Evolutionary conservation across 805 yeast species (phyloP).

Genomic region (Zygotorulaspora florentina): DNA sequence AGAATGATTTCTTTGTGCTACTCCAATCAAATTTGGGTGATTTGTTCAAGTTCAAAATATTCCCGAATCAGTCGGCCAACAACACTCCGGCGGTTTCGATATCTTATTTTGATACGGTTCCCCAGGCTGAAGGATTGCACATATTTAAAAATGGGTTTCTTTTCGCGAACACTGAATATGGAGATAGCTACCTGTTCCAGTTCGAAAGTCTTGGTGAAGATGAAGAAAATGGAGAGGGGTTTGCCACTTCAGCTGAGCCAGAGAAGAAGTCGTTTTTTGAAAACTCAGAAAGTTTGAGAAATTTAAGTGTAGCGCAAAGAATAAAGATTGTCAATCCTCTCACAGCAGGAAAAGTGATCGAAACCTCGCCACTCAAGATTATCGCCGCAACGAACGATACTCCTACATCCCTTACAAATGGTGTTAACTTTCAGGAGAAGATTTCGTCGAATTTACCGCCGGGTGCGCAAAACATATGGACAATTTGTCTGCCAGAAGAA

Average conservation of each 20-base stretch:
- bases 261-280: slow-evolving; percentile 29
- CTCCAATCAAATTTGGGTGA: slow-evolving; percentile 73
- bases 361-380: slow-evolving; percentile 27
- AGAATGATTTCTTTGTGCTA: slow-evolving; percentile 57
- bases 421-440: slow-evolving; percentile 55
- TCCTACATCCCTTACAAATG: slow-evolving; percentile 49
- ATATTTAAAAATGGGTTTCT: slow-evolving; percentile 74
- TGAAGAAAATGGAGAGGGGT: slow-evolving; percentile 35
- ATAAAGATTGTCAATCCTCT: slow-evolving; percentile 49
- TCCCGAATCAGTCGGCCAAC: slow-evolving; percentile 37
- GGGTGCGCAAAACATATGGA: slow-evolving; percentile 57
- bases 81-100: slow-evolving; percentile 43
- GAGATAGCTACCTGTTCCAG: slow-evolving; percentile 69
- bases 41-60: slow-evolving; percentile 60
- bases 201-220: slow-evolving; percentile 71
- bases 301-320: slow-evolving; percentile 55
- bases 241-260: slow-evolving; percentile 30
- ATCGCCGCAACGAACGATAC: slow-evolving; percentile 31
- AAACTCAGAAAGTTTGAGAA: slow-evolving; percentile 41
- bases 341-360: slow-evolving; percentile 37
- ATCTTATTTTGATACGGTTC: slow-evolving; percentile 74
- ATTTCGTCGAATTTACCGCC: slow-evolving; percentile 77
- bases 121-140: slow-evolving; percentile 49
- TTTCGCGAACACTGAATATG: slow-evolving; percentile 58
- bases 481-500: slow-evolving; percentile 45